Evolutionary conservation across 176 grass and related monocot genomes (phyloP).

Genomic region (Carex myosuroides): DNA sequence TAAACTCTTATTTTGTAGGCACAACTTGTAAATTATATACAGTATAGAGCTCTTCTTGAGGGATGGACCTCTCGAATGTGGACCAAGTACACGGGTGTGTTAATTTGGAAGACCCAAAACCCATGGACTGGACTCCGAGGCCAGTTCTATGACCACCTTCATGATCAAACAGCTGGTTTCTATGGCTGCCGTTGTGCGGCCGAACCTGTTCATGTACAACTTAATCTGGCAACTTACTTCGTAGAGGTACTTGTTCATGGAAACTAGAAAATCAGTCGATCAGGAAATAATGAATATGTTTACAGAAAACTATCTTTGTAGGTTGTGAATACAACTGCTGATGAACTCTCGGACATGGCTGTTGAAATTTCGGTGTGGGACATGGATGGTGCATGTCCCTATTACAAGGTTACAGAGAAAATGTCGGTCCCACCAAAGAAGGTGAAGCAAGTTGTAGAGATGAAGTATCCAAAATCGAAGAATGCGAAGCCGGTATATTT

Average conservation of each 20-base stretch:
- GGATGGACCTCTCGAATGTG: constrained; percentile 99
- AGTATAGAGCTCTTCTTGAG: constrained; percentile 93
- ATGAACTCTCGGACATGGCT: constrained; percentile 52
- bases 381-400: constrained; percentile 57
- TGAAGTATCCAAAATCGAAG: constrained; percentile 75
- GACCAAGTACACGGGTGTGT: constrained; percentile 86
- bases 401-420: constrained; percentile 71
- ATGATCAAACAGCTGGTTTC: constrained; percentile 88
- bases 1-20: constrained; percentile 42
- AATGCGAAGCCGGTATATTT: constrained; percentile 78
- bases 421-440: constrained; percentile 51
- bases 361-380: constrained; percentile 89
- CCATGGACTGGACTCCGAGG: constrained; percentile 94
- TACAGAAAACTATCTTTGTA: constrained; percentile 22
- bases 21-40: constrained; percentile 87
- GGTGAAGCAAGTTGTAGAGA: constrained; percentile 54
- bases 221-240: constrained; percentile 74
- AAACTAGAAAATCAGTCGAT: constrained; percentile 1
- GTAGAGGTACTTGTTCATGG: constrained; percentile 54
- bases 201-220: constrained; percentile 78
- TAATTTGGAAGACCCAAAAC: constrained; percentile 98
- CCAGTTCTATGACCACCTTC: constrained; percentile 96
- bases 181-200: constrained; percentile 83
- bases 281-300: constrained; percentile 7
- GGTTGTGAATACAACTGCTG: constrained; percentile 79